A percentile compares a stretch with the other conserved stretches of the same genome.
These are phyloP conservation scores for Jaltomata sinuosa DNA, from an alignment of 257 asterid species.

Conservation along the genomic window DNA sequence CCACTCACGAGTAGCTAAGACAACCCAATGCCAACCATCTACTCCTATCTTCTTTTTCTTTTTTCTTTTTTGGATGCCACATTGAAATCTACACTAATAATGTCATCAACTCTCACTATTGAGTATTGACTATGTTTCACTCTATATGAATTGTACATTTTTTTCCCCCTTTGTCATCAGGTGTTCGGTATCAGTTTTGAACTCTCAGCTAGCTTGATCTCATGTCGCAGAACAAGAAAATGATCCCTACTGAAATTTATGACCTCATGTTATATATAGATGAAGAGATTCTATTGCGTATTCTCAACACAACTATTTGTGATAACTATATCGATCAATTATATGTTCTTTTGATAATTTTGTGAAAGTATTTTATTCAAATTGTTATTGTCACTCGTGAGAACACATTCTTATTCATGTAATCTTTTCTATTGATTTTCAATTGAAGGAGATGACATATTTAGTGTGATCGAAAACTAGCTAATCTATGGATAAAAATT, in stretches of 20 bases:
- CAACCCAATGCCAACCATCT: background rate
- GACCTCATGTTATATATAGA: too few species aligned
- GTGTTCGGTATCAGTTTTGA: background rate
- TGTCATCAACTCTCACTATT: background rate
- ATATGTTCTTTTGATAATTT: too few species aligned
- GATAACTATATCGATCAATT: too few species aligned
- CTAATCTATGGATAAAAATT: background rate
- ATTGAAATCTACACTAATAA: background rate
- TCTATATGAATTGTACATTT: too few species aligned
- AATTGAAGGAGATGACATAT: background rate
- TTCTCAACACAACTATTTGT: too few species aligned
- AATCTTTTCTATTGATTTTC: background rate
- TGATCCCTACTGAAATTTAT: background rate
- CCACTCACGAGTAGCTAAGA: constrained; percentile 43
- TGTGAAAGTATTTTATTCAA: too few species aligned
- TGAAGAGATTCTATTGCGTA: too few species aligned
- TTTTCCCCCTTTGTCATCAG: background rate
- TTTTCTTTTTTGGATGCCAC: constrained; percentile 1
- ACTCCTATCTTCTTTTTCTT: background rate
- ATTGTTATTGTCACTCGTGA: background rate
- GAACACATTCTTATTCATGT: background rate
- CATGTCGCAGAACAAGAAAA: background rate
- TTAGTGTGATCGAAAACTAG: background rate
- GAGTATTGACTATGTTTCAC: background rate
- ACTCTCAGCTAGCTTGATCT: background rate